These are phyloP conservation scores for Gnaphalium uliginosum DNA, from an alignment of 129 eudicot genomes.

Conservation along the genomic window DNA sequence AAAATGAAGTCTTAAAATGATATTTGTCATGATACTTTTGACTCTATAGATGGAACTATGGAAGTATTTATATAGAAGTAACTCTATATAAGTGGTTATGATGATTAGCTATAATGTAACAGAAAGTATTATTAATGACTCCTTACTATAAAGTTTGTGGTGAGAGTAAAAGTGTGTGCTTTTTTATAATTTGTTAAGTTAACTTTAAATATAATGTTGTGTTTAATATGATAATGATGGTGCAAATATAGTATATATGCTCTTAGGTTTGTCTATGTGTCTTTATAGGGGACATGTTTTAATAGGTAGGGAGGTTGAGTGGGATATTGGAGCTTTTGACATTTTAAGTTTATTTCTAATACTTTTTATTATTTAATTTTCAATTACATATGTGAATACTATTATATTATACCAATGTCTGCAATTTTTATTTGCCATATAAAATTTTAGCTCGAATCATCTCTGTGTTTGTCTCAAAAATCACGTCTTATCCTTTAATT, in stretches of 20 bases:
- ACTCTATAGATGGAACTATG: background rate
- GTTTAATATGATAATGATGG: background rate
- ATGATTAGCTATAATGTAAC: background rate
- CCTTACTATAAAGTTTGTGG: background rate
- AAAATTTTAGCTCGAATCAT: too few species aligned
- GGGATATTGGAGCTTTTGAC: background rate
- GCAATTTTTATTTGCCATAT: too few species aligned
- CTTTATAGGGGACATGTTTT: slow-evolving; percentile 9
- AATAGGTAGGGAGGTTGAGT: background rate
- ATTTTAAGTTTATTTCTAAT: background rate
- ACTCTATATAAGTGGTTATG: background rate
- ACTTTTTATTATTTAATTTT: background rate
- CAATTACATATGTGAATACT: background rate
- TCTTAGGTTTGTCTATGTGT: slow-evolving; percentile 11
- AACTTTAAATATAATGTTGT: background rate
- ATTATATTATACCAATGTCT: too few species aligned
- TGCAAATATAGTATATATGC: slow-evolving; percentile 11
- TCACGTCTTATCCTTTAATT: too few species aligned
- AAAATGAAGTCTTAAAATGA: background rate
- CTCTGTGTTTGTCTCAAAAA: too few species aligned
- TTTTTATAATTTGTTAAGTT: too few species aligned
- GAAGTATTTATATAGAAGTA: background rate
- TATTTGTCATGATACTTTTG: background rate
- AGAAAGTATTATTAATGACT: background rate
- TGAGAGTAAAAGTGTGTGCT: slow-evolving; percentile 7